Evolutionary conservation across 805 yeast species (phyloP), one percentile per base, ranked within the genome.

Genomic region (Candida insectalens): DNA sequence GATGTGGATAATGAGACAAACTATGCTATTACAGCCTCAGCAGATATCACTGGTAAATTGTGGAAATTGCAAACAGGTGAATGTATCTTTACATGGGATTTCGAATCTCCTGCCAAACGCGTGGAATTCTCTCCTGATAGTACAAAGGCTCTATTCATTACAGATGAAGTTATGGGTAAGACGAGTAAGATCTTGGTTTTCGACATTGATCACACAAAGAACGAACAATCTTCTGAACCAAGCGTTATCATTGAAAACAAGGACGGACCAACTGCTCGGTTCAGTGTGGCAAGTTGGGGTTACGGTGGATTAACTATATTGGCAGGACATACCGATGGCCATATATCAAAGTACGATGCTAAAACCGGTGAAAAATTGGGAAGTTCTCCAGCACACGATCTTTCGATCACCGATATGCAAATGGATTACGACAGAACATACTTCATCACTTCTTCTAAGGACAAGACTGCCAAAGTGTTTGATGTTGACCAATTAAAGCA

Each of bases 91-190:
- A 74, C 81, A 16, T 83, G 88, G 80, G 68, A 68, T 27, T 68
- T 78, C 39, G 74, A 75, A 40, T 77, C 95, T 21, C 94, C 96
- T n/a, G 92, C 82, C 29, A 83, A 89, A 64, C 72, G 88, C 57
- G 95, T 85, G 33, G 87, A 84, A 53, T 83, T 92, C 50, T 71
- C 81, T 25, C 83, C 89, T 35, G 77, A 77, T 47, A 80, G 79
- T 44, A 60, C 65, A 37, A 70, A 69, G 57, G 63, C 85, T 37
- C 67, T 87, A 46, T 79, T 83, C 12, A 77, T 92, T 25, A 76
- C 92, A 25, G 96, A 88, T 58, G 83, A 83, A 52, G 95, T 84
- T 46, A 87, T 89, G 95, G 94, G 94, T 33, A 74, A 73, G 56
- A 67, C 65, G 35, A 95, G 96, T 56, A 69, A 84, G 28, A 73